A percentile compares a stretch with the other conserved stretches of the same genome.
Conservation (phyloP, 345 rosid genomes). For the Physaria fendleri region DNA sequence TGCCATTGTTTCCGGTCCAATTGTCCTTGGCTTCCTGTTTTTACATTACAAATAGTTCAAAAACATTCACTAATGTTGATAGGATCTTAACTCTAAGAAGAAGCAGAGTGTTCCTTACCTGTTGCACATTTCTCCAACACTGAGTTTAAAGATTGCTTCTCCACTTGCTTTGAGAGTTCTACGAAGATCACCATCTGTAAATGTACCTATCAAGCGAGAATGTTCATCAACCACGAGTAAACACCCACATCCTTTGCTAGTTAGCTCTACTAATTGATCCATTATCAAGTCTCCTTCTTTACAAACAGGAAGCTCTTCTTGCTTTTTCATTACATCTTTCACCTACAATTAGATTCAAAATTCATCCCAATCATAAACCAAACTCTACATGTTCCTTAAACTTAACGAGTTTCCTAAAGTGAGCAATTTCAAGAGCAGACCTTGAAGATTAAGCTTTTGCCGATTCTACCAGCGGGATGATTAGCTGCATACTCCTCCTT, state of each 20-base stretch:
- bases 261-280: conserved; percentile 91
- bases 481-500: conserved; percentile 85
- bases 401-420: neutral
- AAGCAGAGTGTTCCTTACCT: conserved; percentile 40
- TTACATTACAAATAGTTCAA: neutral
- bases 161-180: conserved; percentile 85
- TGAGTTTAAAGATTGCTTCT: conserved; percentile 86
- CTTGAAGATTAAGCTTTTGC: conserved; percentile 90
- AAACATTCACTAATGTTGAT: neutral
- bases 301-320: conserved; percentile 84
- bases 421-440: conserved; percentile 30
- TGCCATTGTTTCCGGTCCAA: conserved; percentile 88
- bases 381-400: neutral
- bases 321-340: conserved; percentile 87
- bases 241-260: conserved; percentile 94
- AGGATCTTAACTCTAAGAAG: neutral
- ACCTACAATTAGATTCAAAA: conserved; percentile 42
- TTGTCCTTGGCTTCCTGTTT: conserved; percentile 81
- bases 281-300: conserved; percentile 83
- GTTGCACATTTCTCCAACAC: conserved; percentile 93
- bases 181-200: conserved; percentile 92
- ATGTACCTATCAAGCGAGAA: conserved; percentile 71
- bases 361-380: neutral
- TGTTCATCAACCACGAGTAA: conserved; percentile 67
- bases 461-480: conserved; percentile 96